These are phyloP conservation scores for Pythium catenulatum DNA, from an alignment of 352 stramenopile genomes.

Conservation along the genomic window DNA sequence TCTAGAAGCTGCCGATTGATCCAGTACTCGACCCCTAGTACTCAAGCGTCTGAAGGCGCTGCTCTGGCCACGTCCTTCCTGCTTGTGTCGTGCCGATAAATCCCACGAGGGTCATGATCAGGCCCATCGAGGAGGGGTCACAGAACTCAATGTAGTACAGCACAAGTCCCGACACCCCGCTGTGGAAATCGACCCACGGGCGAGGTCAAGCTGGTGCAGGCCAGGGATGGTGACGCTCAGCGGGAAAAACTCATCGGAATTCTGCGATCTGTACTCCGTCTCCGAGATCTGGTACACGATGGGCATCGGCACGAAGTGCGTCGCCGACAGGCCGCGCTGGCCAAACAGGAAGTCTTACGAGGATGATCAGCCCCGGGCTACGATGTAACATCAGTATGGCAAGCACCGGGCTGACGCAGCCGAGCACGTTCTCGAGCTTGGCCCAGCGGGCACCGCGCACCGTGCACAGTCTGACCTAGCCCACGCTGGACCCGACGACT, in stretches of 20 bases:
- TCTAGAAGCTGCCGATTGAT: background rate
- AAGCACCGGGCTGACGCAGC: too few species aligned
- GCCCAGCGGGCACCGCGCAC: too few species aligned
- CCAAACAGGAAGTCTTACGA: background rate
- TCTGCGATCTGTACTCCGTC: background rate
- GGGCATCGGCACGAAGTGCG: background rate
- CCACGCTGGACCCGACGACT: too few species aligned
- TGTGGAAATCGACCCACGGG: background rate
- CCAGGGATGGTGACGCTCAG: background rate
- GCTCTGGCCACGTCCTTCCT: background rate
- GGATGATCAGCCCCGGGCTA: background rate
- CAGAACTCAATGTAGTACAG: background rate
- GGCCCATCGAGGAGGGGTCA: background rate
- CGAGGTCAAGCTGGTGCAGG: too few species aligned
- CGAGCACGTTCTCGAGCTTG: too few species aligned
- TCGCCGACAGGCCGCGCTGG: background rate
- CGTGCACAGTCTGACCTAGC: too few species aligned
- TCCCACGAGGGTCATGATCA: background rate
- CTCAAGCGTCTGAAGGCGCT: background rate
- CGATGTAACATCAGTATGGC: too few species aligned
- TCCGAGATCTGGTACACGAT: background rate
- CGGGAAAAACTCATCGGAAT: background rate
- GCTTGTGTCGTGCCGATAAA: background rate
- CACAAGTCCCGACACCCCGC: background rate
- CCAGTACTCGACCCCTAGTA: background rate